Evolutionary conservation across 2,329 filamentous ascomycete species (phyloP), one percentile per base, ranked within the genome.

Genomic region (Lasiodiplodia hormozganensis): DNA sequence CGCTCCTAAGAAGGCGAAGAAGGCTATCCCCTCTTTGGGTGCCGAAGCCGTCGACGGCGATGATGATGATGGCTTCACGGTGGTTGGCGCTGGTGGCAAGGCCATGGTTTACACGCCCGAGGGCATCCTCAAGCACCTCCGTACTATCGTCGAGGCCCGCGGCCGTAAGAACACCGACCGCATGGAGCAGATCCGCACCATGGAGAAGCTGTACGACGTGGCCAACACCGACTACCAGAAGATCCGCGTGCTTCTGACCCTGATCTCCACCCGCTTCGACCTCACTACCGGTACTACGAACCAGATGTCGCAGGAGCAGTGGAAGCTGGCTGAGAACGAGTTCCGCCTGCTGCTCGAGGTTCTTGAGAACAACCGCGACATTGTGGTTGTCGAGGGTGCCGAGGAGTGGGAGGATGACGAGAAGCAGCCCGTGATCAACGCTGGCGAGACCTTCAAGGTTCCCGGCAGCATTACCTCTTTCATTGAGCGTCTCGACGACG

Each of bases 341-440:
- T 90, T 98, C 71, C 87, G 88, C 16, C 86, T 86, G 58, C 87
- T 99, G 36, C 86, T 99, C 51, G 84, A 89, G 70, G 89, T 94
- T 21, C 89, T 99, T 51, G 93, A 97, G 80, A 82, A 87, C 70
- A 93, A 93, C 83, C 86, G 86, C 70, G 89, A 96, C 72, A 92
- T 95, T 78, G 86, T 98, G 64, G 93, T 99, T 58, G 86, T 96
- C 28, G 96, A 99, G 83, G 90, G 88, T 73, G 96, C 93, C 25
- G 96, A 99, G 79, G 96, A 99, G 82, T 98, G 96, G 96, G 96
- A 99, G 74, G 96, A 99, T 76, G 96, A 99, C 74, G 96, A 99
- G 75, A 98, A 97, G 85, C 87, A 90, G 51, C 96, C 96, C 16
- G 86, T 86, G 38, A 85, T 95, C 73, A 88, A 87, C 68, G 81